Percentiles rank a stretch among this genome's conserved stretches.
Evolutionary conservation across 495 filamentous ascomycete genomes (phyloP).

Genomic region (Lichina pygmaea): DNA sequence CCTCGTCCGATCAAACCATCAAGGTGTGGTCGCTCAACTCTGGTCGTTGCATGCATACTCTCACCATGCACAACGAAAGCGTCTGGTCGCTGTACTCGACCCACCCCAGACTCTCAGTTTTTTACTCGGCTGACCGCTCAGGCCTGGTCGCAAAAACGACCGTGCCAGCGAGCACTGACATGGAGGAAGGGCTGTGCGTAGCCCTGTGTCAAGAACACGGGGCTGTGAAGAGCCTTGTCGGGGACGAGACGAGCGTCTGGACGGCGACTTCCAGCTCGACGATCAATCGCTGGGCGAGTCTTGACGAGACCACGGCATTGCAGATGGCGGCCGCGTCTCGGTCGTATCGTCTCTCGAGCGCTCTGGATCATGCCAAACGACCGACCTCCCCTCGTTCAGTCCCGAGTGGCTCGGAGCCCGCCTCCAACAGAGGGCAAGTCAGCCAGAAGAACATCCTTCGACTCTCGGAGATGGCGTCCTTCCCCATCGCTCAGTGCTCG

Average conservation of each 20-base stretch:
- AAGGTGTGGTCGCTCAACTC: conserved; percentile 93
- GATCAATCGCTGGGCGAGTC: conserved; percentile 80
- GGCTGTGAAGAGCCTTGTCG: conserved; percentile 63
- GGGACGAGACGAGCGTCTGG: conserved; percentile 64
- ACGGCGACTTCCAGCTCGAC: conserved; percentile 81
- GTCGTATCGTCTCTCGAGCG: conserved; percentile 25
- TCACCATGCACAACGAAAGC: conserved; percentile 96
- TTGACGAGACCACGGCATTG: conserved; percentile 42
- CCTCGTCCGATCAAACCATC: conserved; percentile 86
- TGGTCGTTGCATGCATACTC: conserved; percentile 84
- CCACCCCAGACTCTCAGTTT: conserved; percentile 58
- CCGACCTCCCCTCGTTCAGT: conserved; percentile 6
- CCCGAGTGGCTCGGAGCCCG: conserved; percentile 7
- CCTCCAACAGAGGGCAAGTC: conserved; percentile 30
- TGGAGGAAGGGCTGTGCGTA: conserved; percentile 72
- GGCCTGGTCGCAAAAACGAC: conserved; percentile 90
- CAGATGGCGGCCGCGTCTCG: conserved; percentile 25
- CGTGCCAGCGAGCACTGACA: conserved; percentile 43
- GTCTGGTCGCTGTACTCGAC: conserved; percentile 91
- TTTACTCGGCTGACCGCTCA: conserved; percentile 81
- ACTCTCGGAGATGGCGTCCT: conserved; percentile 59
- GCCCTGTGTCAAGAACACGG: conserved; percentile 79
- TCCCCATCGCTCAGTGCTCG: conserved; percentile 21
- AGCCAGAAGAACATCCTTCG: conserved; percentile 47
- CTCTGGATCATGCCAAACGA: conserved; percentile 13